A percentile compares a stretch with the other conserved stretches of the same genome.
Conservation (phyloP, 805 yeast species). For the Nakazawaea ishiwadae region DNA sequence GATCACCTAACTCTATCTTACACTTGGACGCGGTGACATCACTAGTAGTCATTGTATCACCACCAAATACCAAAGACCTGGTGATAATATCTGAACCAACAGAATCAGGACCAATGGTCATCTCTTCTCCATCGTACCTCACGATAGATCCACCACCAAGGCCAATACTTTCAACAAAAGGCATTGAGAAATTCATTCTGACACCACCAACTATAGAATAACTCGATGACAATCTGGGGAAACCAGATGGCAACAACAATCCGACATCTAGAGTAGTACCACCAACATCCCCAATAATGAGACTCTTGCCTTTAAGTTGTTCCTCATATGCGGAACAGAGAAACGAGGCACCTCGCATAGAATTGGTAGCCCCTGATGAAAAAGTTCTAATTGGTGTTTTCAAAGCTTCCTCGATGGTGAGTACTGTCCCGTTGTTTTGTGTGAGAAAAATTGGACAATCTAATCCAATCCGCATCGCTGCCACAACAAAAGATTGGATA, state of each 20-base stretch:
- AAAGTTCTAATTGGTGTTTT: constrained; percentile 39
- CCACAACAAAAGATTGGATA: constrained; percentile 32
- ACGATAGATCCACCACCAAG: constrained; percentile 47
- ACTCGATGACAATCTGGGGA: constrained; percentile 41
- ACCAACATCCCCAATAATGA: constrained; percentile 44
- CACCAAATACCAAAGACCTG: constrained; percentile 37
- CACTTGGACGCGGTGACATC: constrained; percentile 26
- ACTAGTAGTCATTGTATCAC: constrained; percentile 33
- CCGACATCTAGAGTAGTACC: constrained; percentile 51
- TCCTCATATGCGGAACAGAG: constrained; percentile 23
- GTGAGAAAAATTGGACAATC: constrained; percentile 34
- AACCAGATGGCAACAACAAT: constrained; percentile 36
- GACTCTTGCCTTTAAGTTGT: constrained; percentile 18
- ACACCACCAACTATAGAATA: constrained; percentile 42
- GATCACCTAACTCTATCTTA: constrained; percentile 25
- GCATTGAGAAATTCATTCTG: constrained; percentile 44
- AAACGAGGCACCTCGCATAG: constrained; percentile 44
- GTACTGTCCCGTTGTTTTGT: constrained; percentile 45
- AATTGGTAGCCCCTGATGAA: constrained; percentile 45
- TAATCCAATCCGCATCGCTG: constrained; percentile 30
- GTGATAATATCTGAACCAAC: constrained; percentile 36
- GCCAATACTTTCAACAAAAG: constrained; percentile 44
- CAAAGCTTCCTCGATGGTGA: constrained; percentile 33
- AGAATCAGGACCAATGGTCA: constrained; percentile 43
- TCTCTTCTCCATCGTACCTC: constrained; percentile 17